Evolutionary conservation across 2,329 filamentous ascomycete species (phyloP).

Genomic region (Botryotinia narcissicola): DNA sequence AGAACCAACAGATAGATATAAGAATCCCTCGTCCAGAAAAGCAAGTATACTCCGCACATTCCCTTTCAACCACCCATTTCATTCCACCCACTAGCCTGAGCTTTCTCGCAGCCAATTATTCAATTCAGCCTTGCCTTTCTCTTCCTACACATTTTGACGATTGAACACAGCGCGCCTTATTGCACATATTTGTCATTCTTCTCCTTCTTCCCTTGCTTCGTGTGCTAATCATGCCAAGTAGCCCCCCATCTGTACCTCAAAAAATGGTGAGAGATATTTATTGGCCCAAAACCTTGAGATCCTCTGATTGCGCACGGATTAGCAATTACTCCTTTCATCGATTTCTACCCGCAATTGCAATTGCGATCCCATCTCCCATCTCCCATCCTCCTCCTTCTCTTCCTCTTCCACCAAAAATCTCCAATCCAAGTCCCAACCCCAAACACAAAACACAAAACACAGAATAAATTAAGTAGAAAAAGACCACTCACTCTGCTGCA

Average conservation of each 20-base stretch:
- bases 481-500: slow-evolving; percentile 62
- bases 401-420: neutral
- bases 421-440: neutral
- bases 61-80: neutral
- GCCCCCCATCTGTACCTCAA: neutral
- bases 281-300: slow-evolving; percentile 45
- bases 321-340: slow-evolving; percentile 19
- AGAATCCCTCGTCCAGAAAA: slow-evolving; percentile 16
- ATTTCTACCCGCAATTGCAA: neutral
- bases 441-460: neutral
- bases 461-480: neutral
- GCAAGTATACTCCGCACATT: slow-evolving; percentile 20
- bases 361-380: neutral
- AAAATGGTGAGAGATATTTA: slow-evolving; percentile 26
- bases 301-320: slow-evolving; percentile 37
- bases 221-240: neutral
- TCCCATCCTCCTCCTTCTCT: neutral
- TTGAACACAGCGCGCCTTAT: neutral
- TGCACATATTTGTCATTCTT: neutral
- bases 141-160: neutral
- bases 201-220: neutral
- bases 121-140: neutral
- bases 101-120: neutral
- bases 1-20: neutral
- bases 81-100: neutral